Percentiles rank a stretch among this genome's conserved stretches.
These are phyloP conservation scores for Orbilia oligospora DNA, from an alignment of 2,329 filamentous ascomycete genomes.

Conservation along the genomic window DNA sequence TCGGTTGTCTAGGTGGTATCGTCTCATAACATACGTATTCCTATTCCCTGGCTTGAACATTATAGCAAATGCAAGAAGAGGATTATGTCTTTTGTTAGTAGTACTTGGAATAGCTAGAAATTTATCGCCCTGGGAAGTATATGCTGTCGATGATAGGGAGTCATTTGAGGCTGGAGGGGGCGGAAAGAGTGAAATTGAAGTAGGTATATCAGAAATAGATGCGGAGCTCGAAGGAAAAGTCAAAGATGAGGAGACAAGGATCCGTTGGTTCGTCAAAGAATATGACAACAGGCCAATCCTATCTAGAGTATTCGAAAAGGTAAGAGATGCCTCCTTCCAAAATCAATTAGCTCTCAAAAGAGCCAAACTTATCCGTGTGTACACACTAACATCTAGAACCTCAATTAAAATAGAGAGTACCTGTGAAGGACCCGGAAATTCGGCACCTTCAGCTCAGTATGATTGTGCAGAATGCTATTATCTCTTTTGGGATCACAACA, in stretches of 20 bases:
- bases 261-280: slow-evolving; percentile 57
- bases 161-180: slow-evolving; percentile 14
- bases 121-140: slow-evolving; percentile 53
- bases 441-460: slow-evolving; percentile 49
- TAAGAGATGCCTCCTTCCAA: slow-evolving; percentile 16
- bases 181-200: slow-evolving; percentile 12
- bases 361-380: neutral
- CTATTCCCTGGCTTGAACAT: slow-evolving; percentile 49
- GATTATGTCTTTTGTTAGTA: slow-evolving; percentile 43
- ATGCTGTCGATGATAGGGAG: slow-evolving; percentile 47
- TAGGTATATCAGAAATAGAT: slow-evolving; percentile 35
- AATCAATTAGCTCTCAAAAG: too few relatives aligned
- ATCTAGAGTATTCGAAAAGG: slow-evolving; percentile 53
- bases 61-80: slow-evolving; percentile 53
- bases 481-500: slow-evolving; percentile 23
- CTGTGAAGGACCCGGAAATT: slow-evolving; percentile 38
- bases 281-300: slow-evolving; percentile 49
- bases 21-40: slow-evolving; percentile 26
- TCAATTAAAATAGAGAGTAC: slow-evolving; percentile 33
- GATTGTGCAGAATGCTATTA: slow-evolving; percentile 48
- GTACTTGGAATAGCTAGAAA: slow-evolving; percentile 51
- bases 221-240: slow-evolving; percentile 22
- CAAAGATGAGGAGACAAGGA: slow-evolving; percentile 49
- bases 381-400: neutral
- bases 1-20: slow-evolving; percentile 37